These are phyloP conservation scores for Zasmidium citrigriseum DNA, from an alignment of 2,329 filamentous ascomycete species.

Conservation along the genomic window DNA sequence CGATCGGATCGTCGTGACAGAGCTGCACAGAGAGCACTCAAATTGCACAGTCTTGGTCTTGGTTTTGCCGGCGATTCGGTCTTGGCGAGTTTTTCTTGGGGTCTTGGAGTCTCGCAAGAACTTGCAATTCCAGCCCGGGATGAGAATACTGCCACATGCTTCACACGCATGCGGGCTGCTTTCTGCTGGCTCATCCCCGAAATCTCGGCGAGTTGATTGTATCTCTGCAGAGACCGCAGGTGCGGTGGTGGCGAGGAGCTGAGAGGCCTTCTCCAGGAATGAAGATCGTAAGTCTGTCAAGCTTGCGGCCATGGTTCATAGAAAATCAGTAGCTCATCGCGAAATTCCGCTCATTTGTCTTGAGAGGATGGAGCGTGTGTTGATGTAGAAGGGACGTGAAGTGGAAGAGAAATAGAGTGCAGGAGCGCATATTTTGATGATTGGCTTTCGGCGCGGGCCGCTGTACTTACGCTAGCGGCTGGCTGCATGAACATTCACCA, in stretches of 20 bases:
- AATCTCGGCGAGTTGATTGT: not conserved
- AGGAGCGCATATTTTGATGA: too few species aligned
- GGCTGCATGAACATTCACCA: not conserved
- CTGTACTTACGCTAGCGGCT: not conserved
- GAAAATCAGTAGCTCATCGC: too few species aligned
- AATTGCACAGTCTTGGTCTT: conserved; percentile 3
- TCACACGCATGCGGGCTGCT: conserved; percentile 46
- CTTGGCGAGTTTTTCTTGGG: conserved; percentile 5
- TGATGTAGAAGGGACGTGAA: too few species aligned
- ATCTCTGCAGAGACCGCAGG: conserved; percentile 18
- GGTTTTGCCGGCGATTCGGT: conserved; percentile 2
- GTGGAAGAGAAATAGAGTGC: too few species aligned
- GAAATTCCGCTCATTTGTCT: too few species aligned
- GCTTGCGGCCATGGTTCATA: not conserved
- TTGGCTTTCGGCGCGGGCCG: not conserved
- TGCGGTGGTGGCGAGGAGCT: conserved; percentile 8
- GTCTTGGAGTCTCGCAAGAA: not conserved
- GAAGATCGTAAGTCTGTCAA: not conserved
- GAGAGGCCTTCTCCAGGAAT: conserved; percentile 7
- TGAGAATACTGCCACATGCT: conserved; percentile 63
- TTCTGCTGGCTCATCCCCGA: not conserved
- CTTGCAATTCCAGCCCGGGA: conserved; percentile 45
- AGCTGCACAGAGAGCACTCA: conserved; percentile 12
- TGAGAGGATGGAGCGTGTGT: too few species aligned
- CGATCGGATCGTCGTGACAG: not conserved